phyloP scores from a whole-genome alignment of 805 yeast species.

The Yueomyces sinensis region DNA sequence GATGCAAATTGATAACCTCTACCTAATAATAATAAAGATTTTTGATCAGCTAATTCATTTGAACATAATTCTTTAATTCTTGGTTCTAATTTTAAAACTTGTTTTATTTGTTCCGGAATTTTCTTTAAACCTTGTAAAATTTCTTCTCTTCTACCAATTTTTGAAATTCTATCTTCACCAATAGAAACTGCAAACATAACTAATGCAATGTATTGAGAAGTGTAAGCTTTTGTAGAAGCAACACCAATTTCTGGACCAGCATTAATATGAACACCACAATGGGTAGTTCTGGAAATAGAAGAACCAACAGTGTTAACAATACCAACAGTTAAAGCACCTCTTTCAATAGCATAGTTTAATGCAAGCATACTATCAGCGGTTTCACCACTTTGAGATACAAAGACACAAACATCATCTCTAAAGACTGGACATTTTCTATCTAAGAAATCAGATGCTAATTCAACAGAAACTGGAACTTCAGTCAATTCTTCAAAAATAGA shows the following conservation, averaged over 20 bases:
- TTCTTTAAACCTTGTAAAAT: constrained; percentile 75
- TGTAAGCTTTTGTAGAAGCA: constrained; percentile 97
- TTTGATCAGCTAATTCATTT: constrained; percentile 59
- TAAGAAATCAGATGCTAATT: constrained; percentile 86
- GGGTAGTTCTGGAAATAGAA: constrained; percentile 89
- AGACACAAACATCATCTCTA: constrained; percentile 94
- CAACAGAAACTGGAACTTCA: constrained; percentile 87
- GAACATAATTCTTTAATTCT: constrained; percentile 66
- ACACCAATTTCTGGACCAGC: constrained; percentile 99
- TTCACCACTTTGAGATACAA: constrained; percentile 98
- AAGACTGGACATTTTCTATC: constrained; percentile 95
- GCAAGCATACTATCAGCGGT: constrained; percentile 97
- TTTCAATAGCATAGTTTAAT: constrained; percentile 85
- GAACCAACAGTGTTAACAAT: constrained; percentile 97
- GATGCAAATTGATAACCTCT: constrained; percentile 97
- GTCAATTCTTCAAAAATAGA: constrained; percentile 93
- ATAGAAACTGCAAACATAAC: constrained; percentile 95
- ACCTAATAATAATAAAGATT: constrained; percentile 81
- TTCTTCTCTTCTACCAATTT: constrained; percentile 60
- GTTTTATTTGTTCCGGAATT: constrained; percentile 76
- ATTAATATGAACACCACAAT: constrained; percentile 98
- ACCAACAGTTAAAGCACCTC: constrained; percentile 96
- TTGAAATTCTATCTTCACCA: constrained; percentile 80
- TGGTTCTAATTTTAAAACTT: constrained; percentile 60
- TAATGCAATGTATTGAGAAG: constrained; percentile 93